Percentiles rank a stretch among this genome's conserved stretches.
These are phyloP conservation scores for Cladosporium sphaerospermum DNA, from an alignment of 2,329 filamentous ascomycete genomes.

Conservation along the genomic window DNA sequence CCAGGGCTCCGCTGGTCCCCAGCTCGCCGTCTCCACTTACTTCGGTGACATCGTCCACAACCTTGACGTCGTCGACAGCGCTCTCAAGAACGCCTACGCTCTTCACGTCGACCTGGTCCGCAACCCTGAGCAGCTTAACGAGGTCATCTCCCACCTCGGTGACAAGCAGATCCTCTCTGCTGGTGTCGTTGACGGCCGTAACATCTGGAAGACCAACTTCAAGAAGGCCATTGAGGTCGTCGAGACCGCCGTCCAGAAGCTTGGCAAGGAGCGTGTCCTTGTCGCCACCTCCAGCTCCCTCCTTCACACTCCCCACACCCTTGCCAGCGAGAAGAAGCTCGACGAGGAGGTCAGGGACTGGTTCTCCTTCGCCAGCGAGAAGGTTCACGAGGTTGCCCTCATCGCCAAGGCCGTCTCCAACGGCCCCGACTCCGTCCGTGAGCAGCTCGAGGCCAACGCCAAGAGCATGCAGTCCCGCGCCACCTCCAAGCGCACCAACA, in stretches of 20 bases:
- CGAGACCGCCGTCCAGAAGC: slow-evolving; percentile 85
- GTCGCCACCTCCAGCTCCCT: slow-evolving; percentile 96
- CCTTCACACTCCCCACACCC: slow-evolving; percentile 96
- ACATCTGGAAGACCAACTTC: slow-evolving; percentile 99
- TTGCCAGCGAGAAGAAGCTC: slow-evolving; percentile 97
- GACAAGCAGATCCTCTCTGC: slow-evolving; percentile 85
- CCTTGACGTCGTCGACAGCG: slow-evolving; percentile 73
- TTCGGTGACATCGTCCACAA: slow-evolving; percentile 99
- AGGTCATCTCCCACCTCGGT: slow-evolving; percentile 75
- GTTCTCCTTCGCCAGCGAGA: slow-evolving; percentile 98
- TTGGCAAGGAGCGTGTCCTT: slow-evolving; percentile 95
- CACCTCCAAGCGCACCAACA: slow-evolving; percentile 90
- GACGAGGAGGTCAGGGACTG: slow-evolving; percentile 89
- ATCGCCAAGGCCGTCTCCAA: slow-evolving; percentile 97
- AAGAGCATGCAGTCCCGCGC: slow-evolving; percentile 88
- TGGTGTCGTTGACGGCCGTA: slow-evolving; percentile 96
- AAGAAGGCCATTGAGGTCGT: slow-evolving; percentile 87
- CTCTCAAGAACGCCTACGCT: slow-evolving; percentile 65
- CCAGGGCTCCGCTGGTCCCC: slow-evolving; percentile 69
- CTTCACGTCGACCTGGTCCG: slow-evolving; percentile 95
- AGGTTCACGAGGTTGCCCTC: slow-evolving; percentile 80
- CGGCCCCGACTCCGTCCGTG: slow-evolving; percentile 76
- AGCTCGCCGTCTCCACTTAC: slow-evolving; percentile 90
- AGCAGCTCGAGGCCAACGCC: slow-evolving; percentile 92
- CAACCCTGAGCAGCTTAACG: slow-evolving; percentile 93